phyloP scores from a whole-genome alignment of 768 basidiomycete species.

The Boletus pseudopeckii region DNA sequence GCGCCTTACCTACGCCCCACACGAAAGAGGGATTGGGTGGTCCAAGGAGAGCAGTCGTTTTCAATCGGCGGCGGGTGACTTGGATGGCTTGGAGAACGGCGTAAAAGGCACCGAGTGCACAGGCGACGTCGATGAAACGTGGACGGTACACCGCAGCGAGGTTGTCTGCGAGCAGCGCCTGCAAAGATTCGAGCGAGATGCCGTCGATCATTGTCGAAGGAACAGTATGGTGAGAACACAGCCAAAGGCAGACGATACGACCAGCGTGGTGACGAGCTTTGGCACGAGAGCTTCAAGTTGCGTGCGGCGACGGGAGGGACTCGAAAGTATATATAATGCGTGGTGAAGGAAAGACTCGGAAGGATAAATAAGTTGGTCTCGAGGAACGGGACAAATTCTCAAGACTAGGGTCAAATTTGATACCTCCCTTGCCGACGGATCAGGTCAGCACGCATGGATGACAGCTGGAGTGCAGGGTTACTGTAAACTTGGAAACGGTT shows the following conservation, averaged over 20 bases:
- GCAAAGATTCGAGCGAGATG: slow-evolving; percentile 2
- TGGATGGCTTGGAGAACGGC: slow-evolving; percentile 5
- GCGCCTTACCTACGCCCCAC: slow-evolving; percentile 11
- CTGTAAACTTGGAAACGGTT: too few species aligned
- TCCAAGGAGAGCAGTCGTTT: slow-evolving; percentile 22
- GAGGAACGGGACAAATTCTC: too few species aligned
- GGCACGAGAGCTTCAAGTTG: too few species aligned
- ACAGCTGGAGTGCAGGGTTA: too few species aligned
- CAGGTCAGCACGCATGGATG: too few species aligned
- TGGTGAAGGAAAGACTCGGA: too few species aligned
- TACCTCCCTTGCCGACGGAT: too few species aligned
- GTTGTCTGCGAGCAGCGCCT: neutral
- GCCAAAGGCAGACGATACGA: neutral
- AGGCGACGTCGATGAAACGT: slow-evolving; percentile 3
- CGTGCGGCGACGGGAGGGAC: too few species aligned
- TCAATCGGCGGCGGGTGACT: slow-evolving; percentile 1
- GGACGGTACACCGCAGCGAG: neutral
- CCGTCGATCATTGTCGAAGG: neutral
- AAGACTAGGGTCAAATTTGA: too few species aligned
- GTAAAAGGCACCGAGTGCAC: slow-evolving; percentile 2
- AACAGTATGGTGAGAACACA: too few species aligned
- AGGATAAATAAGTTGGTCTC: too few species aligned
- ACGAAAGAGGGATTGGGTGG: slow-evolving; percentile 17
- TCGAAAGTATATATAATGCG: too few species aligned
- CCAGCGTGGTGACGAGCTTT: neutral